Evolutionary conservation across 2,329 filamentous ascomycete species (phyloP).

Genomic region (Rhinocladiella mackenziei): DNA sequence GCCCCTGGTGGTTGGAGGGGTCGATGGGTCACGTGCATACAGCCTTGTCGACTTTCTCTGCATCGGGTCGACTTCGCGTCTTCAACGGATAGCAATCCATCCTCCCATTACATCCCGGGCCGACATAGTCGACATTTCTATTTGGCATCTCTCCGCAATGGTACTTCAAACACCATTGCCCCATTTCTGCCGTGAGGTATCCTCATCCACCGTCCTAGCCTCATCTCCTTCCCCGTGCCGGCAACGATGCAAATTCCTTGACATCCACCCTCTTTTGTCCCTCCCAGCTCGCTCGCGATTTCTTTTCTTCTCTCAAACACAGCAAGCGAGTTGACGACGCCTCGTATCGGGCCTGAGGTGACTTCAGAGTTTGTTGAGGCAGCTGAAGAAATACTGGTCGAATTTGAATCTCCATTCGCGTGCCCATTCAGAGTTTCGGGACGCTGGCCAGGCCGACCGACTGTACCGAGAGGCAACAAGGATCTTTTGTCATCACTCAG

Average conservation of each 20-base stretch:
- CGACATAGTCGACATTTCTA: no score
- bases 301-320: constrained; percentile 79
- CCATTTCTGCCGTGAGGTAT: constrained; percentile 65
- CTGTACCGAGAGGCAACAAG: constrained; percentile 66
- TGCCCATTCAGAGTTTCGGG: constrained; percentile 14
- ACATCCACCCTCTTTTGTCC: constrained; percentile 42
- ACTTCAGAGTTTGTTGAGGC: constrained; percentile 24
- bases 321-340: constrained; percentile 82
- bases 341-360: constrained; percentile 37
- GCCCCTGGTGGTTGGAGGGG: background rate
- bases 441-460: constrained; percentile 47
- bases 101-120: no score
- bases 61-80: no score
- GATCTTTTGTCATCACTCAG: constrained; percentile 77
- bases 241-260: constrained; percentile 74
- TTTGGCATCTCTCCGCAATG: constrained; percentile 35
- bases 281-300: constrained; percentile 50
- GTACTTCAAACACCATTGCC: constrained; percentile 81
- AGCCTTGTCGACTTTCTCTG: no score
- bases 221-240: constrained; percentile 81
- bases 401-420: constrained; percentile 22
- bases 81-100: no score
- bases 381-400: constrained; percentile 66
- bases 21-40: background rate
- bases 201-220: constrained; percentile 76